Base-by-base conservation (phyloP, 345 rosid genomes). In the Eucalyptus polyanthemos region DNA sequence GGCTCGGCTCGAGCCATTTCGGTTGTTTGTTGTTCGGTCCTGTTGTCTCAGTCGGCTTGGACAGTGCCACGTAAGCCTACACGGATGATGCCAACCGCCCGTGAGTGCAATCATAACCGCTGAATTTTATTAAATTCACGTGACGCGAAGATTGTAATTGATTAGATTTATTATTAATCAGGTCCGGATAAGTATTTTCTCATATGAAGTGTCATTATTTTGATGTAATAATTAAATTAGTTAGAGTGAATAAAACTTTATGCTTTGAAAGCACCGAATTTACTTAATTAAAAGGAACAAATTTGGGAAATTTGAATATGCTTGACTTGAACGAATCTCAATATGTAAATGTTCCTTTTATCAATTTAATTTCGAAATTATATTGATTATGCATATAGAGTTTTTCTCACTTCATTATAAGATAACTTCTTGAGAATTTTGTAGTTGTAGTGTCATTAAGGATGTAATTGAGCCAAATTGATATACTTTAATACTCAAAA, bases 311-410 rank as follows among this genome's bases (percentile, higher is more conserved):
- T 27, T 27, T 5, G 1, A 0, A 0, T 60, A 11, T 27, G 8
- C n/a, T 24, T 12, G 67, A 60, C 29, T 0, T 25, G 0, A 0
- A 25, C 7, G 2, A 67, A 15, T 69, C 24, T 31, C 2, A 2
- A 31, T 8, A 0, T 8, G 4, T 69, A 16, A n/a, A 67, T 15
- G 19, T 67, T n/a, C 76, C 11, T n/a, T 31, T 2, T 65, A 65
- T 65, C 37, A 0, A 7, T 65, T 65, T 14, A 14, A 21, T 65
- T 65, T 65, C 9, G 1, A n/a, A 65, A 65, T 1, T n/a, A n/a
- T 31, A 65, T 65, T 65, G 10, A n/a, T 4, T 29, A 9, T 65
- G 19, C 10, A 65, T 65, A 0, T 4, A 65, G 31, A n/a, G 2
- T 67, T 67, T 31, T 67, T 31, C 22, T 15, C 2, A 0, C 80